phyloP scores from a whole-genome alignment of 163 green algal genomes.

The Scenedesmus sp. region DNA sequence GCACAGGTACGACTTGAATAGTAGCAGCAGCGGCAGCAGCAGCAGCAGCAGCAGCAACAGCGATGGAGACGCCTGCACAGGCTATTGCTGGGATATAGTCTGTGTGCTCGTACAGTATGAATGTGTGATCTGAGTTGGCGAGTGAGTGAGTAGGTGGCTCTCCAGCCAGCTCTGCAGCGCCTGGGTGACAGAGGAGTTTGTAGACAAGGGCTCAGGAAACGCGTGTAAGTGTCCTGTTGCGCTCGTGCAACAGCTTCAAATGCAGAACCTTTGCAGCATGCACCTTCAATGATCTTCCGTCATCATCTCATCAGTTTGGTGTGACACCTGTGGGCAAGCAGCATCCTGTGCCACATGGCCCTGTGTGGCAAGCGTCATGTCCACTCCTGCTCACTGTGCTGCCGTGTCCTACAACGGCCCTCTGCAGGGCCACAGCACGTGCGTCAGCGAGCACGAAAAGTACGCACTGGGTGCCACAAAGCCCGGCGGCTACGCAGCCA shows the following conservation, averaged over 20 bases:
- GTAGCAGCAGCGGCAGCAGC: not conserved
- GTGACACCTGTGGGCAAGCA: not conserved
- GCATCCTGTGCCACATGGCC: not conserved
- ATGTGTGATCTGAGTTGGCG: too few relatives aligned
- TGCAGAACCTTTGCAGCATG: not conserved
- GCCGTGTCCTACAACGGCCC: not conserved
- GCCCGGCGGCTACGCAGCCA: slow-evolving; percentile 86
- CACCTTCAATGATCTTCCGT: too few relatives aligned
- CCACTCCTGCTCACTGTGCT: not conserved
- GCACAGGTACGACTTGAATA: not conserved
- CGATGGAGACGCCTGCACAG: too few relatives aligned
- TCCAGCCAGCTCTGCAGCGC: too few relatives aligned
- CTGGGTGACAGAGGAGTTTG: too few relatives aligned
- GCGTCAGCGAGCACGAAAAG: slow-evolving; percentile 97
- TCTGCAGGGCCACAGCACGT: slow-evolving; percentile 82
- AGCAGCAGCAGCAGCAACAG: not conserved
- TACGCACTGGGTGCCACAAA: slow-evolving; percentile 94
- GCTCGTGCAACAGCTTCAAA: not conserved
- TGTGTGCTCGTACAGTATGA: too few relatives aligned
- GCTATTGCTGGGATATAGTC: too few relatives aligned
- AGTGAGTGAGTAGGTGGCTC: too few relatives aligned
- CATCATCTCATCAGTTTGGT: too few relatives aligned
- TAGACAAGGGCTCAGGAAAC: too few relatives aligned
- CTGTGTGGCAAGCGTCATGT: not conserved
- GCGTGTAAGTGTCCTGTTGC: too few relatives aligned